Percentiles rank a stretch among this genome's conserved stretches.
Evolutionary conservation across 352 stramenopile genomes (phyloP).

Genomic region (Pythium vanterpoolii): DNA sequence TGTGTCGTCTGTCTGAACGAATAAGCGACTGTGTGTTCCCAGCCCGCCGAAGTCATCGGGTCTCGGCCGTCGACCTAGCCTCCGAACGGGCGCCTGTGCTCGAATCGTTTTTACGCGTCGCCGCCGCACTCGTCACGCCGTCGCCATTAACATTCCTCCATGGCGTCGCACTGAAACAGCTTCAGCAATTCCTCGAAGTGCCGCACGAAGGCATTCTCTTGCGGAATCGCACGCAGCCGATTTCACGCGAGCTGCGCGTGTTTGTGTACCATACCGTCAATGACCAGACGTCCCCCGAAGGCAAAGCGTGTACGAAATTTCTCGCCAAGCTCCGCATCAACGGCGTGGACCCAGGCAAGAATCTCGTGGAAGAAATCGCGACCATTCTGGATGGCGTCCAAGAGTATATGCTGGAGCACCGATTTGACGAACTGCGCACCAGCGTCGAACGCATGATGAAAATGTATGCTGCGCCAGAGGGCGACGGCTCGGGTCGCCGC

Average conservation of each 20-base stretch:
- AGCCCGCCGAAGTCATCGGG: slow-evolving; percentile 52
- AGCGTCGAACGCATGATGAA: slow-evolving; percentile 66
- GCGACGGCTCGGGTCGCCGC: slow-evolving; percentile 31
- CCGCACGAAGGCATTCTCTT: slow-evolving; percentile 65
- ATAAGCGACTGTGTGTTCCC: slow-evolving; percentile 73
- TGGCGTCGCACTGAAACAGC: slow-evolving; percentile 67
- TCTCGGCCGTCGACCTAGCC: slow-evolving; percentile 56
- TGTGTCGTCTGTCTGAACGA: slow-evolving; percentile 63
- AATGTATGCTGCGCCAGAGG: slow-evolving; percentile 23
- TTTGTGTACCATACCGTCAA: slow-evolving; percentile 82
- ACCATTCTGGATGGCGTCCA: slow-evolving; percentile 80
- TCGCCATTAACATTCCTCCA: slow-evolving; percentile 74
- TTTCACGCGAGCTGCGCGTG: slow-evolving; percentile 68
- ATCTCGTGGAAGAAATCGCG: slow-evolving; percentile 68
- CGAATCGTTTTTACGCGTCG: slow-evolving; percentile 73
- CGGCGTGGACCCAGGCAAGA: slow-evolving; percentile 41
- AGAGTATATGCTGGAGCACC: slow-evolving; percentile 86
- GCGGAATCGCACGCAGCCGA: slow-evolving; percentile 76
- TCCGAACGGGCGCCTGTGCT: slow-evolving; percentile 67
- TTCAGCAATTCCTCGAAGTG: slow-evolving; percentile 81
- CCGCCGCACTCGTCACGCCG: slow-evolving; percentile 67
- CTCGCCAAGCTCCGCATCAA: slow-evolving; percentile 51
- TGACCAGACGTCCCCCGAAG: slow-evolving; percentile 70
- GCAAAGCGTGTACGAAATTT: slow-evolving; percentile 78
- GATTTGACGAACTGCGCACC: slow-evolving; percentile 70